These are phyloP conservation scores for Sclerotinia minor DNA, from an alignment of 2,329 filamentous ascomycete species.

Conservation along the genomic window DNA sequence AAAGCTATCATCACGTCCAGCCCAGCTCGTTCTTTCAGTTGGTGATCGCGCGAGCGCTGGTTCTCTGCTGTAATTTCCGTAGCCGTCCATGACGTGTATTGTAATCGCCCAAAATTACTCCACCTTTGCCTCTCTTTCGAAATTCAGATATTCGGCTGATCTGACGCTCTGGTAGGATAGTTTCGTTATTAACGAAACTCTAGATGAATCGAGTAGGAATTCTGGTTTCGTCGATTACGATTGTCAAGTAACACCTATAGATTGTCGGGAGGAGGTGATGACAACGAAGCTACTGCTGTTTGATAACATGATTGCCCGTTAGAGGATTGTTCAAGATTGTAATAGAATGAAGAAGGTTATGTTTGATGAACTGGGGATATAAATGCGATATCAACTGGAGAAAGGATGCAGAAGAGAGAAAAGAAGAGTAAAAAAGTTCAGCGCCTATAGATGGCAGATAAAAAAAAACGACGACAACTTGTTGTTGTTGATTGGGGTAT, in stretches of 20 bases:
- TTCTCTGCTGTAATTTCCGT: slow-evolving; percentile 39
- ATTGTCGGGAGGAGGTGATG: slow-evolving; percentile 33
- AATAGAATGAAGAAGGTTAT: slow-evolving; percentile 28
- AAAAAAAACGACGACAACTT: slow-evolving; percentile 29
- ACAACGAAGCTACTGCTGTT: slow-evolving; percentile 41
- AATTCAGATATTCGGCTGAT: slow-evolving; percentile 10
- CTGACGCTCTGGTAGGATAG: slow-evolving; percentile 27
- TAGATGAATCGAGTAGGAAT: slow-evolving; percentile 28
- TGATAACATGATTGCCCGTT: slow-evolving; percentile 44
- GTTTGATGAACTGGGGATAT: slow-evolving; percentile 27
- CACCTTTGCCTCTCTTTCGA: slow-evolving; percentile 18
- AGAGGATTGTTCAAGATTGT: slow-evolving; percentile 41
- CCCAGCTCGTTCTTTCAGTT: slow-evolving; percentile 41
- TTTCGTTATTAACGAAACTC: slow-evolving; percentile 23
- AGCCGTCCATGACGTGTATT: slow-evolving; percentile 37
- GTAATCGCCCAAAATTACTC: slow-evolving; percentile 24
- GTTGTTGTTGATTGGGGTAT: slow-evolving; percentile 24
- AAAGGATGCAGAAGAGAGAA: slow-evolving; percentile 20
- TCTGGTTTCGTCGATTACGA: slow-evolving; percentile 35
- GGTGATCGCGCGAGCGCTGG: slow-evolving; percentile 40
- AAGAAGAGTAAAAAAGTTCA: slow-evolving; percentile 33
- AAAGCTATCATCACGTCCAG: slow-evolving; percentile 37
- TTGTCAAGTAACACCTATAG: slow-evolving; percentile 41
- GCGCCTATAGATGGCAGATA: slow-evolving; percentile 33
- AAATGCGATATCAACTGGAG: slow-evolving; percentile 24